phyloP scores from a whole-genome alignment of 2,329 filamentous ascomycete species.

The Monosporascus sp. region DNA sequence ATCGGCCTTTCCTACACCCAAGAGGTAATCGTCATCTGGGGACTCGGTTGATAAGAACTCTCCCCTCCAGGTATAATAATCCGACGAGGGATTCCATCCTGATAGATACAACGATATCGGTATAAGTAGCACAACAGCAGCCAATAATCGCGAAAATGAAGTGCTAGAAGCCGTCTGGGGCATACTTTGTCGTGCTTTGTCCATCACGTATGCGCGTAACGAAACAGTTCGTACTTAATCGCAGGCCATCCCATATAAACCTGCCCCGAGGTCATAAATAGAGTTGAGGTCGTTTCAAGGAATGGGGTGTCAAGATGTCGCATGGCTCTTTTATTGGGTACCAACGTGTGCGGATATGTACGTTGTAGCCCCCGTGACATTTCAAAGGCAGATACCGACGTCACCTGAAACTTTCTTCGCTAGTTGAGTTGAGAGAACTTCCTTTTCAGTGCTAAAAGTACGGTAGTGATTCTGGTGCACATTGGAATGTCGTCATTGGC shows the following conservation, averaged over 20 bases:
- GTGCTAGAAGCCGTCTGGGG: not conserved
- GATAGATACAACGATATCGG: not conserved
- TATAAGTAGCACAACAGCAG: not conserved
- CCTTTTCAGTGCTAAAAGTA: not conserved
- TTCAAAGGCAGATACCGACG: not conserved
- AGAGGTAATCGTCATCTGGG: slow-evolving; percentile 38
- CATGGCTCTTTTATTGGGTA: not conserved
- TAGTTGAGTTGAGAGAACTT: too few species aligned
- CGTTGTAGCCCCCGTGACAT: not conserved
- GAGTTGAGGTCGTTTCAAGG: not conserved
- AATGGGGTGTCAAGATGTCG: not conserved
- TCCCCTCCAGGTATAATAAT: not conserved
- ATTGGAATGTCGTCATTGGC: not conserved
- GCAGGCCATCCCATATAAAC: not conserved
- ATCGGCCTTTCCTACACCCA: slow-evolving; percentile 54
- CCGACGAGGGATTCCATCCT: not conserved
- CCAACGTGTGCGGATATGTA: not conserved
- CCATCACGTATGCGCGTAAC: not conserved
- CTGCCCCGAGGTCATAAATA: too few species aligned
- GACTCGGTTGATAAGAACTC: not conserved
- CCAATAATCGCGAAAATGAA: not conserved
- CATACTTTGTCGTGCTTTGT: not conserved
- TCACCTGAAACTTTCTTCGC: too few species aligned
- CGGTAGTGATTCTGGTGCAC: not conserved
- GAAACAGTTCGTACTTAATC: not conserved